Conservation (phyloP, 169 alveolate species). For the Theileria orientalis region DNA sequence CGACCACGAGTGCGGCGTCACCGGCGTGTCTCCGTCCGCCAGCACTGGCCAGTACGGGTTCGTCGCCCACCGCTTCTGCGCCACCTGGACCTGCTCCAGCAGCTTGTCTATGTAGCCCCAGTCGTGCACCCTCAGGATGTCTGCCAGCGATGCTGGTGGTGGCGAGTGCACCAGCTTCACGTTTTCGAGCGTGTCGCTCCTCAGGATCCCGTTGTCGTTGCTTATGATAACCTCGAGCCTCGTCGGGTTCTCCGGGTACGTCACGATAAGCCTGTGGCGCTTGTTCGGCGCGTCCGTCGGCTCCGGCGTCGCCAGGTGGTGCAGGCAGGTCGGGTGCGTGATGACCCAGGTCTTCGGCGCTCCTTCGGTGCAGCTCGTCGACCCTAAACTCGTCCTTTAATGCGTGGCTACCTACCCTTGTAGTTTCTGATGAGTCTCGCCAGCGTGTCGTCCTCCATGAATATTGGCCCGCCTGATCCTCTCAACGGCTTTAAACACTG, state of each 20-base stretch:
- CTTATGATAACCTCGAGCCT: slow-evolving; percentile 84
- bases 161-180: slow-evolving; percentile 76
- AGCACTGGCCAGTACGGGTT: slow-evolving; percentile 68
- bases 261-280: slow-evolving; percentile 76
- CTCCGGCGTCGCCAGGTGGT: slow-evolving; percentile 87
- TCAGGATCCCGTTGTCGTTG: slow-evolving; percentile 81
- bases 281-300: slow-evolving; percentile 85
- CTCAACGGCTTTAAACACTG: neutral
- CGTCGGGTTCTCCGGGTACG: slow-evolving; percentile 88
- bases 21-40: slow-evolving; percentile 88
- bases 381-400: neutral
- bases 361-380: neutral
- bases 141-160: slow-evolving; percentile 86
- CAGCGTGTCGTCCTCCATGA: neutral
- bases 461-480: neutral
- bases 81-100: slow-evolving; percentile 62
- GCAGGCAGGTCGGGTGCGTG: slow-evolving; percentile 74
- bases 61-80: slow-evolving; percentile 67
- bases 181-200: slow-evolving; percentile 75
- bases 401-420: neutral
- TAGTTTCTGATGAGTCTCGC: neutral
- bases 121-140: slow-evolving; percentile 94
- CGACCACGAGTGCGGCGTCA: slow-evolving; percentile 88
- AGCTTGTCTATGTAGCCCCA: slow-evolving; percentile 84
- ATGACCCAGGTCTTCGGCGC: slow-evolving; percentile 49